Evolutionary conservation across 192 early-diverging fungal species (phyloP), one percentile per base, ranked within the genome.

Genomic region (Cetraspora pellucida): DNA sequence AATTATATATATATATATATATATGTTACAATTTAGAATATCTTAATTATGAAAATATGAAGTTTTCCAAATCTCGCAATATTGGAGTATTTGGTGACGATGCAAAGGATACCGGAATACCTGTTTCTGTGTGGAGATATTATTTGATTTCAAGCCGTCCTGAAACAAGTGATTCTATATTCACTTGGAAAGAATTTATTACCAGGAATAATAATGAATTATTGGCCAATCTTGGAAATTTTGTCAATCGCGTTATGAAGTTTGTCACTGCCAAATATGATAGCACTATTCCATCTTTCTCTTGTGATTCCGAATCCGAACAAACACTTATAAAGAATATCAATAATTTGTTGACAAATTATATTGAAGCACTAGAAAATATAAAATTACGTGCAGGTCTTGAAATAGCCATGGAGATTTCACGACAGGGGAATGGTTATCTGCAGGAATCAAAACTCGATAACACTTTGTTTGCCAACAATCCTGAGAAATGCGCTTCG

Each of bases 71-170:
- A 85, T 95, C 93, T 50, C 93, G 96, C 77, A 92, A 92, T 58
- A 90, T 97, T 44, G 98, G 98, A 74, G 96, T 99, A 27, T 98
- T 98, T 87, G 98, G 98, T 66, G 96, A 93, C 87, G 95, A 96
- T 85, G 96, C 94, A 21, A 89, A 89, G 65, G 93, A 95, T 10
- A 93, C 94, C 23, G 94, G 95, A 43, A 91, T 98, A 71, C 91
- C 95, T 7, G 85, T 93, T 43, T 93, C 94, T 31, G 97, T 98
- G 25, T 99, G 96, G 95, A 93, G 98, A 74, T 99, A 99, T 88
- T 98, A 92, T 82, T 88, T 99, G 25, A 86, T 99, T 59, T 86
- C 91, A 25, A 93, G 88, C 86, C 94, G 98, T 30, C 98, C 98
- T 27, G 98, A 99, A 81, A 88, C 93, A 1, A 86, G 87, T 69